Base-by-base conservation (phyloP, 768 basidiomycete genomes). In the Favolaschia claudopus region DNA sequence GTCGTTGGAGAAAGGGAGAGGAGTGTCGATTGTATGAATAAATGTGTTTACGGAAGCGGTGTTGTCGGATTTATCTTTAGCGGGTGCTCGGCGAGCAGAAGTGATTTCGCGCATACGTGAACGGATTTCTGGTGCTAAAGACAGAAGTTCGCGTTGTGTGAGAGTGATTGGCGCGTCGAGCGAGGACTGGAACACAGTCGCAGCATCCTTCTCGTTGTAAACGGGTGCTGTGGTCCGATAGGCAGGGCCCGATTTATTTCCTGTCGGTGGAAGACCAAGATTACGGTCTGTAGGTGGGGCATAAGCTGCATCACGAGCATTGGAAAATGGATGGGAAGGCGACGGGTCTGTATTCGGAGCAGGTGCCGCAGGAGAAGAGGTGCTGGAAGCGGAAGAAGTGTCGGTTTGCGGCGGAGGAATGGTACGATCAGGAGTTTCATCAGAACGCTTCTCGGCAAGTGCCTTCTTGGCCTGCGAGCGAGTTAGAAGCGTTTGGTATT, bases 131-230 rank as follows among this genome's bases (percentile, higher is more conserved):
- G 64, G 65, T 3, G 68, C 43, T 7, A 69, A 42, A 10, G 65
- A 55, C 3, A 69, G 60, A 3, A 69, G 47, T 50, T 69, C 68
- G 2, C 65, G 56, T 40, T 63, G 63, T 0, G 66, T 66, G 27
- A 71, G 17, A 7, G 65, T 68, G 19, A 71, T 29, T 0, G 62
- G 50, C 5, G 63, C 48, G 32, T 71, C 55, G 14, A 71, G 40
- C 1, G 65, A 60, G 0, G 62, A 50, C 24, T 62, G 36, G 20
- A 58, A 60, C 12, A 71, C 60, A 4, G 25, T 44, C 19, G 19
- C 40, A 1, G 55, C 59, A 37, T 68, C 43, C 15, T 49, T 50
- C 4, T 62, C 37, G 45, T 72, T 60, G 15, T 70, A 60, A n/a
- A 68, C 57, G 10, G 67, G 67, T 0, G 67, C 42, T 3, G 49